A percentile compares a stretch with the other conserved stretches of the same genome.
These are phyloP conservation scores for Fusarium clavum DNA, from an alignment of 2,329 filamentous ascomycete species.

Conservation along the genomic window DNA sequence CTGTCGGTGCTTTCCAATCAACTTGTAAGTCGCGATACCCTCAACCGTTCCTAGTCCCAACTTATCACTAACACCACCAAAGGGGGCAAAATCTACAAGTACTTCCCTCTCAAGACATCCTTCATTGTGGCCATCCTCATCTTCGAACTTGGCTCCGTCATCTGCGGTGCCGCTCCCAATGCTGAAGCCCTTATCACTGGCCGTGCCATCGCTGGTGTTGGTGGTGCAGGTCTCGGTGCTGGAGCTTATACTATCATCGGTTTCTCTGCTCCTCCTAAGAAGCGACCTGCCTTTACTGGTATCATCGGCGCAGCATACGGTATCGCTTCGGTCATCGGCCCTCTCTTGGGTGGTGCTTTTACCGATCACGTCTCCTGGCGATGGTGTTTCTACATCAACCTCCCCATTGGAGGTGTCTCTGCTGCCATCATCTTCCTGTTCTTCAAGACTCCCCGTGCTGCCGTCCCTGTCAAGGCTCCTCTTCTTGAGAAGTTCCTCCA, in stretches of 20 bases:
- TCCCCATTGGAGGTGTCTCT: slow-evolving; percentile 53
- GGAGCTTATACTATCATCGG: slow-evolving; percentile 64
- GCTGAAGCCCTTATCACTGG: slow-evolving; percentile 63
- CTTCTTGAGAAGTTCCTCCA: slow-evolving; percentile 59
- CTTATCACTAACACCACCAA: slow-evolving; percentile 35
- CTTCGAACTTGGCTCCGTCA: slow-evolving; percentile 65
- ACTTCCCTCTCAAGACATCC: slow-evolving; percentile 63
- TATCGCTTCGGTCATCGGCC: slow-evolving; percentile 53
- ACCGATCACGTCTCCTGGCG: slow-evolving; percentile 54
- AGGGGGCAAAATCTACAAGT: slow-evolving; percentile 63
- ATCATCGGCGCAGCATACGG: slow-evolving; percentile 54
- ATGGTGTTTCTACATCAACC: slow-evolving; percentile 57
- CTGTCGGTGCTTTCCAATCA: slow-evolving; percentile 58
- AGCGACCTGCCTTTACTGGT: slow-evolving; percentile 53
- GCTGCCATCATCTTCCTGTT: slow-evolving; percentile 54
- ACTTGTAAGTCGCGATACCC: slow-evolving; percentile 49
- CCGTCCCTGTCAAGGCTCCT: slow-evolving; percentile 52
- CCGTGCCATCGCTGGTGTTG: slow-evolving; percentile 61
- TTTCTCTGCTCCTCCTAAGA: slow-evolving; percentile 53
- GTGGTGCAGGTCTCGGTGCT: slow-evolving; percentile 61
- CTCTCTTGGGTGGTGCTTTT: slow-evolving; percentile 54
- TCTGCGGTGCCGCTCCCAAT: slow-evolving; percentile 61
- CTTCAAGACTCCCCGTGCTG: slow-evolving; percentile 56
- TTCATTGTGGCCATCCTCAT: slow-evolving; percentile 62
- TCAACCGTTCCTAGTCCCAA: background rate